Evolutionary conservation across 306 rosid genomes (phyloP).

Genomic region (Cucurbita pepo): DNA sequence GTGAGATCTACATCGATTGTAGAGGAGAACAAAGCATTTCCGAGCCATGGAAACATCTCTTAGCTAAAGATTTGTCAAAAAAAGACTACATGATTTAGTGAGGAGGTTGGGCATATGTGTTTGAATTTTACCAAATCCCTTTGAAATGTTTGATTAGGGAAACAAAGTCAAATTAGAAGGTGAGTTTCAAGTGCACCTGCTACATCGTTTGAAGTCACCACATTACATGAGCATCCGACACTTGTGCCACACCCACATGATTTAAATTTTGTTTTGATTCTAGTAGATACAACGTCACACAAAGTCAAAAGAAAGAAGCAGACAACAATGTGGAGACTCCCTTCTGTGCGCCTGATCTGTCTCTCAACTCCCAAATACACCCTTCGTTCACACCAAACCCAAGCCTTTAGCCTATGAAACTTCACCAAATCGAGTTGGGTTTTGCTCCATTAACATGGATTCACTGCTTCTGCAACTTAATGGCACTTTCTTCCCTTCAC

Average conservation of each 20-base stretch:
- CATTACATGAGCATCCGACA: background rate
- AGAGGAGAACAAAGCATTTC: too few relatives aligned
- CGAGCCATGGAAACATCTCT: too few relatives aligned
- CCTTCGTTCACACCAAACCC: background rate
- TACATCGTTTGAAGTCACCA: background rate
- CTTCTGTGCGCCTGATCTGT: conserved; percentile 14
- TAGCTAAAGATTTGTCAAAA: too few relatives aligned
- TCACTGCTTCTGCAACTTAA: conserved; percentile 5
- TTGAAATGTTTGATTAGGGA: background rate
- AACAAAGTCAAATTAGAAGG: background rate
- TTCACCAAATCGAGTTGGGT: background rate
- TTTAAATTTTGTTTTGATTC: background rate
- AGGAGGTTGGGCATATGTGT: background rate
- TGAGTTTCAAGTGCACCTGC: background rate
- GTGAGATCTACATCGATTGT: too few relatives aligned
- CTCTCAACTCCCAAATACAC: conserved; percentile 8
- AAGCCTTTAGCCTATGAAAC: background rate
- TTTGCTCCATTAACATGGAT: background rate
- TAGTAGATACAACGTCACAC: background rate
- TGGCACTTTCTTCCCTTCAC: conserved; percentile 15
- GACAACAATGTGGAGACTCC: conserved; percentile 8
- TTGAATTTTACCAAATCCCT: background rate
- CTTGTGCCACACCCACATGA: background rate
- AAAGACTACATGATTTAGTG: background rate
- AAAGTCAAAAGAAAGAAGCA: background rate